phyloP scores from a whole-genome alignment of 73 alveolate species.

The Urostyla sp. region DNA sequence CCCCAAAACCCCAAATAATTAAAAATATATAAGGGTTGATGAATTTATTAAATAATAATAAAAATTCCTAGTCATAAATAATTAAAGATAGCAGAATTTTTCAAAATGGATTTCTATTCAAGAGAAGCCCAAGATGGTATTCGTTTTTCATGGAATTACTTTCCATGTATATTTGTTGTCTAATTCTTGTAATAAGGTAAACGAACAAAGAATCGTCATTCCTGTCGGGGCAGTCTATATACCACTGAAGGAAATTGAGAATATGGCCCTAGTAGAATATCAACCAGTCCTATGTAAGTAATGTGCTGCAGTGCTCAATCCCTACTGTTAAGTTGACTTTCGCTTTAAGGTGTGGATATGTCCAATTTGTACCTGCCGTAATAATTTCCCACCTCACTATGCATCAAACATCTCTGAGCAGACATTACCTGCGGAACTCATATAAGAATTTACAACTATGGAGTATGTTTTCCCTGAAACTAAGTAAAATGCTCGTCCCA shows the following conservation, averaged over 20 bases:
- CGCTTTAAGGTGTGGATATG: slow-evolving; percentile 97
- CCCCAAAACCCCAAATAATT: too few relatives aligned
- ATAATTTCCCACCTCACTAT: slow-evolving; percentile 97
- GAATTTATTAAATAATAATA: too few relatives aligned
- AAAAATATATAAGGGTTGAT: too few relatives aligned
- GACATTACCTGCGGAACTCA: slow-evolving; percentile 96
- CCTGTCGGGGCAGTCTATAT: slow-evolving; percentile 98
- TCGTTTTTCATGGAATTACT: slow-evolving; percentile 96
- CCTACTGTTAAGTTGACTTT: slow-evolving; percentile 96
- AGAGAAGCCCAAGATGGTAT: slow-evolving; percentile 92
- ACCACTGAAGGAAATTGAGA: slow-evolving; percentile 95
- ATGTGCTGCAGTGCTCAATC: slow-evolving; percentile 97
- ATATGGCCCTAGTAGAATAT: slow-evolving; percentile 96
- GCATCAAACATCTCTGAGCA: slow-evolving; percentile 97
- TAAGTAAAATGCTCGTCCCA: slow-evolving; percentile 87
- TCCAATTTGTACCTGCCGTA: slow-evolving; percentile 95
- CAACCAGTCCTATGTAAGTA: slow-evolving; percentile 94
- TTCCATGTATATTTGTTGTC: too few relatives aligned
- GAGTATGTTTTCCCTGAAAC: slow-evolving; percentile 95
- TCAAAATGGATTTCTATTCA: slow-evolving; percentile 80
- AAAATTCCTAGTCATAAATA: too few relatives aligned
- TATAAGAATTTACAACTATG: slow-evolving; percentile 87
- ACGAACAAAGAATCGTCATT: slow-evolving; percentile 92
- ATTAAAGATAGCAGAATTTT: too few relatives aligned
- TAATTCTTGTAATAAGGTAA: slow-evolving; percentile 87